Evolutionary conservation across 2,329 filamentous ascomycete species (phyloP).

Genomic region (Ophiobolus disseminans): DNA sequence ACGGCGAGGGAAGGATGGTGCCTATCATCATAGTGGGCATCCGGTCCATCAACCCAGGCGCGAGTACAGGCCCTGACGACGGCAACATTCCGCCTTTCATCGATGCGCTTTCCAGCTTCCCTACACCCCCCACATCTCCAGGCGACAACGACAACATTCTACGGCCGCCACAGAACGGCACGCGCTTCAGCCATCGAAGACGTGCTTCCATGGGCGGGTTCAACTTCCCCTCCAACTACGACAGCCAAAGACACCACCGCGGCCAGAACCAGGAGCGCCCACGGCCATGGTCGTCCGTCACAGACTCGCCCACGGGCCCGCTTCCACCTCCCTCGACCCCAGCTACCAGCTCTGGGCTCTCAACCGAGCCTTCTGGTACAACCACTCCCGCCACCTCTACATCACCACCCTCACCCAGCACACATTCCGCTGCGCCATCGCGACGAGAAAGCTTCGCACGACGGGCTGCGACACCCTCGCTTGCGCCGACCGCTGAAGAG

Average conservation of each 20-base stretch:
- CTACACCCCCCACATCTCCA: constrained; percentile 54
- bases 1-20: constrained; percentile 64
- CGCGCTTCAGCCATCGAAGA: constrained; percentile 61
- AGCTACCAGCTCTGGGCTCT: constrained; percentile 63
- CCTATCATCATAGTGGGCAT: constrained; percentile 75
- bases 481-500: constrained; percentile 54
- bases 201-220: constrained; percentile 63
- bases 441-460: constrained; percentile 51
- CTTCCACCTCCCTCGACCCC: constrained; percentile 69
- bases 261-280: constrained; percentile 49
- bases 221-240: constrained; percentile 59
- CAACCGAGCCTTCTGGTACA: constrained; percentile 60
- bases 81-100: constrained; percentile 57
- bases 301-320: constrained; percentile 65
- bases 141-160: constrained; percentile 60
- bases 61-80: constrained; percentile 54
- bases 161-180: constrained; percentile 61
- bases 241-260: constrained; percentile 61
- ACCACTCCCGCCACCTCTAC: constrained; percentile 48
- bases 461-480: constrained; percentile 48
- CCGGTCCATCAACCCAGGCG: constrained; percentile 65
- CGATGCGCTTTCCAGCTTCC: constrained; percentile 59
- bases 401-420: constrained; percentile 45
- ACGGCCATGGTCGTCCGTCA: constrained; percentile 53
- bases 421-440: constrained; percentile 44